Percentiles rank a stretch among this genome's conserved stretches.
phyloP scores from a whole-genome alignment of 352 stramenopile genomes.

The Thraustotheca clavata region DNA sequence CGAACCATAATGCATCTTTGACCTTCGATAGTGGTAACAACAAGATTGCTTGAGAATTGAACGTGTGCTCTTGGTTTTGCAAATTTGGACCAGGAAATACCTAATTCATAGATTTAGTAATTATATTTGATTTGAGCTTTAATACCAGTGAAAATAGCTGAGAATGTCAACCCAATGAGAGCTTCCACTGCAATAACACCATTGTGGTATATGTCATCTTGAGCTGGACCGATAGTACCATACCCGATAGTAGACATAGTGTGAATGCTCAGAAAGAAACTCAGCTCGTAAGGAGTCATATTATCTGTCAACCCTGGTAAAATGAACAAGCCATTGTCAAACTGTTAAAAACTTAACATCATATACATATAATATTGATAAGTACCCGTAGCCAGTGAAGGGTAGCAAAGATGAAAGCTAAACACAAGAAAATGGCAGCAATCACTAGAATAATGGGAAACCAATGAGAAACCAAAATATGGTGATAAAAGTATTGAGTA shows the following conservation, averaged over 20 bases:
- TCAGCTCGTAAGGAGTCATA: conserved; percentile 42
- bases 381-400: conserved; percentile 17
- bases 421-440: background rate
- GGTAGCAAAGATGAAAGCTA: background rate
- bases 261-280: conserved; percentile 78
- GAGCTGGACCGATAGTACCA: conserved; percentile 49
- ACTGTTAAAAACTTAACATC: too few species aligned
- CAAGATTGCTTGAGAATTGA: conserved; percentile 65
- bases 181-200: conserved; percentile 70
- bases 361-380: too few species aligned
- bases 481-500: conserved; percentile 13
- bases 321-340: background rate
- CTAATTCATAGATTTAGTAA: background rate
- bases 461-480: conserved; percentile 5
- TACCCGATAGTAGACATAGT: conserved; percentile 76
- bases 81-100: conserved; percentile 83
- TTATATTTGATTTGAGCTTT: background rate
- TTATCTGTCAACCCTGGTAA: background rate
- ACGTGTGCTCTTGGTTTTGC: conserved; percentile 68
- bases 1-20: conserved; percentile 73
- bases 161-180: conserved; percentile 58
- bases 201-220: conserved; percentile 58
- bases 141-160: conserved; percentile 71
- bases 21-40: conserved; percentile 58
- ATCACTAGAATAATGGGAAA: background rate